phyloP scores from a whole-genome alignment of 2,329 filamentous ascomycete species.

The Aspergillus ustus region DNA sequence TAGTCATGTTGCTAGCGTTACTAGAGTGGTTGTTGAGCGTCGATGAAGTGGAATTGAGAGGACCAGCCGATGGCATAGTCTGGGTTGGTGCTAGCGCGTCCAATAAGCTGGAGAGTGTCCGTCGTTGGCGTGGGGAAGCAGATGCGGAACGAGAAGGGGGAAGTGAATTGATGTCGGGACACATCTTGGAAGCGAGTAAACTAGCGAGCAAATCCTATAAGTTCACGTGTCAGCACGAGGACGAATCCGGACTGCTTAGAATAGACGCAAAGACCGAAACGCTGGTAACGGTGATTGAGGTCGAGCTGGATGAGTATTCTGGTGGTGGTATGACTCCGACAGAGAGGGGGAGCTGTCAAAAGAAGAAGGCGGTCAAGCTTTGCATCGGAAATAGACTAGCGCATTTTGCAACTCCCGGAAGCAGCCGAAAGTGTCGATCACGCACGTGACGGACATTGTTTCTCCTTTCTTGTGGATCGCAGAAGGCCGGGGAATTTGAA shows the following conservation, averaged over 20 bases:
- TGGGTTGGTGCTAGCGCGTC: conserved; percentile 62
- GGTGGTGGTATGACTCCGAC: not conserved
- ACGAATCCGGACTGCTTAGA: not conserved
- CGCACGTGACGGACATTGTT: conserved; percentile 6
- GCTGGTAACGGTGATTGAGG: not conserved
- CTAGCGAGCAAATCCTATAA: not conserved
- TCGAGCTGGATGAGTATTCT: not conserved
- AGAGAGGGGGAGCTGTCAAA: conserved; percentile 2
- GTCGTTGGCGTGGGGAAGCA: conserved; percentile 41
- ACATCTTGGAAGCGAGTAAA: conserved; percentile 53
- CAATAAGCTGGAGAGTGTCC: conserved; percentile 51
- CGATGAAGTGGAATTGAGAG: conserved; percentile 15
- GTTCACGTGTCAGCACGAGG: not conserved
- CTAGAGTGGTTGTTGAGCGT: conserved; percentile 58
- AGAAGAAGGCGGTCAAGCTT: conserved; percentile 4
- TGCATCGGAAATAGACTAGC: not conserved
- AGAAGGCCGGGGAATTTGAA: conserved; percentile 12
- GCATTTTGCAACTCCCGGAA: not conserved
- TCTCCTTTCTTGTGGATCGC: not conserved
- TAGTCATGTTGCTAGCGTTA: conserved; percentile 66
- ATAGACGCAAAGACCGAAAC: not conserved
- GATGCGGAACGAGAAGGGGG: conserved; percentile 58
- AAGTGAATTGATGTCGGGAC: conserved; percentile 75
- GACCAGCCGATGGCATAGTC: conserved; percentile 12
- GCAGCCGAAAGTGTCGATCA: conserved; percentile 11